Evolutionary conservation across 768 basidiomycete genomes (phyloP).

Genomic region (Wakefieldia striispora): DNA sequence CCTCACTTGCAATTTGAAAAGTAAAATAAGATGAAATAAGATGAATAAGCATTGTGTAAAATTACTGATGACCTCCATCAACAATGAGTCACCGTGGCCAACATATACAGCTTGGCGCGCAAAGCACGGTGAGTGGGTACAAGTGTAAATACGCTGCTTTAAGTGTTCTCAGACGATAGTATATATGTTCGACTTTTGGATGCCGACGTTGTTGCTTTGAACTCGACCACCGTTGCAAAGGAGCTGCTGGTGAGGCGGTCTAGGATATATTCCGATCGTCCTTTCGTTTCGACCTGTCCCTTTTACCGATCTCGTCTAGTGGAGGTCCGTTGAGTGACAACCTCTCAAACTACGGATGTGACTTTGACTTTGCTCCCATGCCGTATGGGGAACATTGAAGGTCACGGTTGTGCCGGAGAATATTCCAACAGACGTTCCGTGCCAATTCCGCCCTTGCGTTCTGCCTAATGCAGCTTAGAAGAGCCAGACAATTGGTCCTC

Average conservation of each 20-base stretch:
- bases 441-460: background rate
- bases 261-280: background rate
- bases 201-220: background rate
- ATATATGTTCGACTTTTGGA: constrained; percentile 1
- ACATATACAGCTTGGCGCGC: constrained; percentile 9
- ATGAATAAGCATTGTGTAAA: too few relatives aligned
- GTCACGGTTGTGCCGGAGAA: background rate
- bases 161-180: background rate
- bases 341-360: background rate
- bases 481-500: background rate
- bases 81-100: too few relatives aligned
- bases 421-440: constrained; percentile 2
- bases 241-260: constrained; percentile 1
- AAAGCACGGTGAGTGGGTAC: constrained; percentile 1
- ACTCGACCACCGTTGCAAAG: background rate
- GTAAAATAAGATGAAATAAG: too few relatives aligned
- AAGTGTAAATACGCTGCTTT: background rate
- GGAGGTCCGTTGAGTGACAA: background rate
- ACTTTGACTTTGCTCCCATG: background rate
- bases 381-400: background rate
- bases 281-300: constrained; percentile 1
- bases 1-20: too few relatives aligned
- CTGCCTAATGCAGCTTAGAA: constrained; percentile 1
- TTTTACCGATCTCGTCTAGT: background rate
- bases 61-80: too few relatives aligned